phyloP scores from a whole-genome alignment of 345 rosid species.

The Boechera retrofracta region DNA sequence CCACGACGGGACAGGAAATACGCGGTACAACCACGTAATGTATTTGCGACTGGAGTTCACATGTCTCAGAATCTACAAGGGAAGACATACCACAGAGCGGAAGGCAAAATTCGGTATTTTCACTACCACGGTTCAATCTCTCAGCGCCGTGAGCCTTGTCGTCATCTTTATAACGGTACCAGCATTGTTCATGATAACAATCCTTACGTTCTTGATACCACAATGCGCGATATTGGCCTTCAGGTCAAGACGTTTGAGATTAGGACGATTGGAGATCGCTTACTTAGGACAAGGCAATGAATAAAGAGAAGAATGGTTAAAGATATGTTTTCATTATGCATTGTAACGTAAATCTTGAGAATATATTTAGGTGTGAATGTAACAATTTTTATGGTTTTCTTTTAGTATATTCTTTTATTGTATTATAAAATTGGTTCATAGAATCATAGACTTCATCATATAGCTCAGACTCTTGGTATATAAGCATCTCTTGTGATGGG shows the following conservation, averaged over 20 bases:
- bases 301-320: slow-evolving; percentile 43
- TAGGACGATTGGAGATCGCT: slow-evolving; percentile 45
- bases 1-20: slow-evolving; percentile 81
- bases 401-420: slow-evolving; percentile 36
- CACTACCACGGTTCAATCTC: slow-evolving; percentile 92
- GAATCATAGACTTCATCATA: slow-evolving; percentile 21
- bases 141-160: slow-evolving; percentile 74
- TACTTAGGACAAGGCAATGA: slow-evolving; percentile 47
- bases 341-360: slow-evolving; percentile 20
- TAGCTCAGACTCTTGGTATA: slow-evolving; percentile 42
- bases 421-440: slow-evolving; percentile 32
- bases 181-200: slow-evolving; percentile 53
- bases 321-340: slow-evolving; percentile 45
- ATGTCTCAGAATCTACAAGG: slow-evolving; percentile 88
- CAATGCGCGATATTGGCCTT: slow-evolving; percentile 62
- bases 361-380: slow-evolving; percentile 25
- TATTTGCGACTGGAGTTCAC: slow-evolving; percentile 84
- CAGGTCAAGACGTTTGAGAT: slow-evolving; percentile 69
- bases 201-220: slow-evolving; percentile 75
- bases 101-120: slow-evolving; percentile 61
- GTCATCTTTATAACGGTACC: slow-evolving; percentile 56
- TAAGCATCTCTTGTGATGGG: slow-evolving; percentile 39
- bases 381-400: slow-evolving; percentile 4
- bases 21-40: slow-evolving; percentile 79
- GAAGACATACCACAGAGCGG: slow-evolving; percentile 62